phyloP scores from a whole-genome alignment of 176 grass and related monocot genomes.

The Saccharum officinarum region DNA sequence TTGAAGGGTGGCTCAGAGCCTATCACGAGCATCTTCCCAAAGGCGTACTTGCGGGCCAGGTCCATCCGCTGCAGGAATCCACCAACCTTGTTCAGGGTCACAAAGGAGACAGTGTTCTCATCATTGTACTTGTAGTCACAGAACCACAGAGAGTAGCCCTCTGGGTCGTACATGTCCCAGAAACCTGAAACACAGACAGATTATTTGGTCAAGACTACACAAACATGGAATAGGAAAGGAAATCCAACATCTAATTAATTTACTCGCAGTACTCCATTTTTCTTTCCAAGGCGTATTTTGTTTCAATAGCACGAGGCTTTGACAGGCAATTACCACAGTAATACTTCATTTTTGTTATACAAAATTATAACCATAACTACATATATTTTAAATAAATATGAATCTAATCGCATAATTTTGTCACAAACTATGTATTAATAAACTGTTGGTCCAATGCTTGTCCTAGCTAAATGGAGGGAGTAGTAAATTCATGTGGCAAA shows the following conservation, averaged over 20 bases:
- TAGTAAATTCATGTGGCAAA: neutral
- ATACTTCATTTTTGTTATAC: neutral
- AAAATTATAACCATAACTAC: neutral
- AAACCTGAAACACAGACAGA: slow-evolving; percentile 60
- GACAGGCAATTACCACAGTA: neutral
- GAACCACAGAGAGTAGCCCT: slow-evolving; percentile 98
- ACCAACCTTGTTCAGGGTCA: slow-evolving; percentile 94
- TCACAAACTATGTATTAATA: neutral
- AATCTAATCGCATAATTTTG: neutral
- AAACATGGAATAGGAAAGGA: neutral
- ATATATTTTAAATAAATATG: neutral
- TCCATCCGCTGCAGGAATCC: slow-evolving; percentile 98
- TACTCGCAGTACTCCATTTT: neutral
- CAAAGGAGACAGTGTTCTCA: slow-evolving; percentile 85
- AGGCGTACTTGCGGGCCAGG: slow-evolving; percentile 82
- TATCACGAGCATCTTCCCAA: slow-evolving; percentile 97
- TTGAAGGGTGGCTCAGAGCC: slow-evolving; percentile 80
- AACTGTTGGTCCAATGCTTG: neutral
- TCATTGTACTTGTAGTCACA: slow-evolving; percentile 99
- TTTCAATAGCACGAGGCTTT: neutral
- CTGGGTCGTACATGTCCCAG: slow-evolving; percentile 98
- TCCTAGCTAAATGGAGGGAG: neutral
- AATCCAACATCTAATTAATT: neutral
- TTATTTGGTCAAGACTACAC: neutral
- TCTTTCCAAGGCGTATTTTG: neutral